Evolutionary conservation across 208 protist genomes (phyloP).

Genomic region (Leishmania martiniquensis): DNA sequence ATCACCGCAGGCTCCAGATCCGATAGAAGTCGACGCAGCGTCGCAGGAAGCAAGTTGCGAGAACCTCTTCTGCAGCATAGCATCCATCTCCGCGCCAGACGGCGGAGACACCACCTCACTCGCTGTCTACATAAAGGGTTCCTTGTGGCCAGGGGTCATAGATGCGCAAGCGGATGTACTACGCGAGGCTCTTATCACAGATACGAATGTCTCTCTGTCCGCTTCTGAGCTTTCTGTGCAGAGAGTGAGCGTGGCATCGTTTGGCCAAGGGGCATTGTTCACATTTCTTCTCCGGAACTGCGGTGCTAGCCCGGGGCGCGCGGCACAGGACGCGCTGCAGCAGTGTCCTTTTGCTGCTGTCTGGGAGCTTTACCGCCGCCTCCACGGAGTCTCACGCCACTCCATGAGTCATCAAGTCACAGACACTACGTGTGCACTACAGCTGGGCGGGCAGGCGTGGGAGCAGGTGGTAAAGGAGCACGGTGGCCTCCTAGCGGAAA

Average conservation of each 20-base stretch:
- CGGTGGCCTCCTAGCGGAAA: conserved; percentile 11
- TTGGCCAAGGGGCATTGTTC: background rate
- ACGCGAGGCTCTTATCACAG: conserved; percentile 6
- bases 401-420: background rate
- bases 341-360: conserved; percentile 1
- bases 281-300: conserved; percentile 15
- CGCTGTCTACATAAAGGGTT: conserved; percentile 15
- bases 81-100: background rate
- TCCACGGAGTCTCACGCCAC: background rate
- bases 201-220: background rate
- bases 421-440: background rate
- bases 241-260: background rate
- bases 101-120: conserved; percentile 1
- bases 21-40: background rate
- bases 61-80: background rate
- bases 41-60: background rate
- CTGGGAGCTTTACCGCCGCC: conserved; percentile 2
- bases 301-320: background rate
- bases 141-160: conserved; percentile 12
- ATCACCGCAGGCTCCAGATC: background rate
- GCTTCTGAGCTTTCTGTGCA: background rate
- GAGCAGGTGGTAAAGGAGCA: conserved; percentile 13
- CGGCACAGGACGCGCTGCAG: conserved; percentile 6
- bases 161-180: conserved; percentile 7
- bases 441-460: conserved; percentile 19